These are phyloP conservation scores for Fusarium metavorans DNA, from an alignment of 2,329 filamentous ascomycete genomes.

Conservation along the genomic window DNA sequence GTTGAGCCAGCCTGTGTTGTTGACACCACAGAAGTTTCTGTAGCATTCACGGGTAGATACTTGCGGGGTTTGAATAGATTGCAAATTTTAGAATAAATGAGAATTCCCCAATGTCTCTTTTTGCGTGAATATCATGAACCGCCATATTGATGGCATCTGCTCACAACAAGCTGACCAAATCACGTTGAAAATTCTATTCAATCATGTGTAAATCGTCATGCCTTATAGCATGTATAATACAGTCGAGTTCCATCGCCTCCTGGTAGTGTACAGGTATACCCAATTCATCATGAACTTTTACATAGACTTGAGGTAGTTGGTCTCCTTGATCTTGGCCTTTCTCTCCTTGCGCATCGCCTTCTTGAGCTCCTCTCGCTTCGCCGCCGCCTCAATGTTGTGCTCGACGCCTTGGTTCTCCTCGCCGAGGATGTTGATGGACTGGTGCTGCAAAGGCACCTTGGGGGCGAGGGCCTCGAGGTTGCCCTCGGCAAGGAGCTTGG, in stretches of 20 bases:
- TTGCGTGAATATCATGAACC: neutral
- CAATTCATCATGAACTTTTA: constrained; percentile 50
- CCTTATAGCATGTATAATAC: constrained; percentile 42
- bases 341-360: constrained; percentile 80
- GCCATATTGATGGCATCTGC: neutral
- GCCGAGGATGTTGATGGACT: constrained; percentile 79
- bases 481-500: constrained; percentile 71
- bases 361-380: constrained; percentile 72
- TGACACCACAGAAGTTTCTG: constrained; percentile 6
- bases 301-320: constrained; percentile 88
- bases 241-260: constrained; percentile 36
- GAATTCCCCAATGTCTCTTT: neutral
- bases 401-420: constrained; percentile 56
- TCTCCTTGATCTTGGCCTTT: constrained; percentile 83
- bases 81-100: constrained; percentile 26
- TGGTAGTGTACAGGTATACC: constrained; percentile 44
- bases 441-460: constrained; percentile 81
- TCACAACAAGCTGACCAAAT: neutral
- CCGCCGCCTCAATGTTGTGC: constrained; percentile 60
- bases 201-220: constrained; percentile 25
- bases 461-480: constrained; percentile 74
- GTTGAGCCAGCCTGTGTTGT: constrained; percentile 11
- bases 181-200: constrained; percentile 6
- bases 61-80: constrained; percentile 30
- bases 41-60: constrained; percentile 19